phyloP scores from a whole-genome alignment of 768 basidiomycete species.

The Agaricus sinodeliciosus region DNA sequence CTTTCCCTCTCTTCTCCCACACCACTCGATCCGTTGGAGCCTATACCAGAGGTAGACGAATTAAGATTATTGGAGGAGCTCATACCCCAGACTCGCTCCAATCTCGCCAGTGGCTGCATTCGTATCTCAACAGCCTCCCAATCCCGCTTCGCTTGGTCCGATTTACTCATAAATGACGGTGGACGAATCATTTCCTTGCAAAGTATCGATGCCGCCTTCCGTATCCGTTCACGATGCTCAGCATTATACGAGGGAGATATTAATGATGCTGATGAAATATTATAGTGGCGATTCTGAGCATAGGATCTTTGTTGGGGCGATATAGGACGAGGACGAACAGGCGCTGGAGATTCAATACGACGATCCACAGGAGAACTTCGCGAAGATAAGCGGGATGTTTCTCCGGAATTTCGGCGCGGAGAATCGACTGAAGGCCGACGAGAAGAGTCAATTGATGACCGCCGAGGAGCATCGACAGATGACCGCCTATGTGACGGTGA shows the following conservation, averaged over 20 bases:
- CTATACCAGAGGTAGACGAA: conserved; percentile 12
- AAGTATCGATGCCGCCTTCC: conserved; percentile 54
- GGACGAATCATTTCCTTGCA: conserved; percentile 62
- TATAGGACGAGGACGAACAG: conserved; percentile 35
- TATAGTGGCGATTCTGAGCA: conserved; percentile 49
- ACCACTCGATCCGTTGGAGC: conserved; percentile 31
- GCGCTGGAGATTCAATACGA: conserved; percentile 22
- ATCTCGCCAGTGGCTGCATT: conserved; percentile 49
- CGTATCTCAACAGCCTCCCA: conserved; percentile 75
- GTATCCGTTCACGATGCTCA: conserved; percentile 62
- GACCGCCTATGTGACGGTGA: conserved; percentile 27
- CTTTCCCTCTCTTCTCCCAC: conserved; percentile 73
- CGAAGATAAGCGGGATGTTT: conserved; percentile 28
- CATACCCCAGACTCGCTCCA: conserved; percentile 76
- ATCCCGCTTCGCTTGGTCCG: conserved; percentile 43
- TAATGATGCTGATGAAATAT: conserved; percentile 50
- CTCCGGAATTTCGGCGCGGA: conserved; percentile 14
- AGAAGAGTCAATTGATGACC: conserved; percentile 13
- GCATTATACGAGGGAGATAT: conserved; percentile 38
- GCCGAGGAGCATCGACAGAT: conserved; percentile 26
- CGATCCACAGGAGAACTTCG: conserved; percentile 22
- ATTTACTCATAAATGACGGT: conserved; percentile 46
- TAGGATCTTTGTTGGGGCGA: conserved; percentile 45
- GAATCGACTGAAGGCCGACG: conserved; percentile 34
- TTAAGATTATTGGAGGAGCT: conserved; percentile 37